A percentile compares a stretch with the other conserved stretches of the same genome.
These are phyloP conservation scores for Hemisphaericaspora xylofermentans DNA, from an alignment of 1,139 yeast genomes.

Conservation along the genomic window DNA sequence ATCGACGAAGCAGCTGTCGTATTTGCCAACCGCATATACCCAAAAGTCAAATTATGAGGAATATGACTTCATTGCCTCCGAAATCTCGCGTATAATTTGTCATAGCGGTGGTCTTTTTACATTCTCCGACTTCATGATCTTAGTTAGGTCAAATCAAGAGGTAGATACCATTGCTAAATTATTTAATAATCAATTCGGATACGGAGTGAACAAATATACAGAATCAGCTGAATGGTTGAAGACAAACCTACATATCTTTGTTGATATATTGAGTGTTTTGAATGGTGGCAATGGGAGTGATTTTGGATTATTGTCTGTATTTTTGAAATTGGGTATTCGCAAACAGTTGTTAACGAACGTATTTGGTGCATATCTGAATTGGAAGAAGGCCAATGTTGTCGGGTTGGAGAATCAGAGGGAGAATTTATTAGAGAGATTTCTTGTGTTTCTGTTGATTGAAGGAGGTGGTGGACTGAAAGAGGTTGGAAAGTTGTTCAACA, in stretches of 20 bases:
- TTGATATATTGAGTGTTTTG: constrained; percentile 50
- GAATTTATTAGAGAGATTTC: constrained; percentile 18
- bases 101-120: constrained; percentile 46
- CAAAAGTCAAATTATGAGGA: constrained; percentile 34
- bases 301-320: constrained; percentile 30
- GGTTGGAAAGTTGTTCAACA: constrained; percentile 2
- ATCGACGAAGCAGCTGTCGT: constrained; percentile 22
- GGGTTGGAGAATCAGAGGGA: not conserved
- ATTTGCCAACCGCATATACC: constrained; percentile 32
- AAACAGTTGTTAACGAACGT: constrained; percentile 2
- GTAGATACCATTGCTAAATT: constrained; percentile 42
- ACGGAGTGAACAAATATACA: constrained; percentile 44
- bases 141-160: constrained; percentile 56
- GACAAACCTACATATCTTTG: constrained; percentile 47
- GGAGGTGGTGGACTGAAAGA: not conserved
- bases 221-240: constrained; percentile 55
- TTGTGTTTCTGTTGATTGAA: constrained; percentile 5
- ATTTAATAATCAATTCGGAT: constrained; percentile 38
- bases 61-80: constrained; percentile 40
- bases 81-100: constrained; percentile 43
- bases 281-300: constrained; percentile 32
- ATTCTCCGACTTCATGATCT: constrained; percentile 54
- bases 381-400: constrained; percentile 2
- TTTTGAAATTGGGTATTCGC: constrained; percentile 20
- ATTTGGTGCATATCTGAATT: constrained; percentile 3